phyloP scores from a whole-genome alignment of 257 asterid species.

The Cordia subcordata region DNA sequence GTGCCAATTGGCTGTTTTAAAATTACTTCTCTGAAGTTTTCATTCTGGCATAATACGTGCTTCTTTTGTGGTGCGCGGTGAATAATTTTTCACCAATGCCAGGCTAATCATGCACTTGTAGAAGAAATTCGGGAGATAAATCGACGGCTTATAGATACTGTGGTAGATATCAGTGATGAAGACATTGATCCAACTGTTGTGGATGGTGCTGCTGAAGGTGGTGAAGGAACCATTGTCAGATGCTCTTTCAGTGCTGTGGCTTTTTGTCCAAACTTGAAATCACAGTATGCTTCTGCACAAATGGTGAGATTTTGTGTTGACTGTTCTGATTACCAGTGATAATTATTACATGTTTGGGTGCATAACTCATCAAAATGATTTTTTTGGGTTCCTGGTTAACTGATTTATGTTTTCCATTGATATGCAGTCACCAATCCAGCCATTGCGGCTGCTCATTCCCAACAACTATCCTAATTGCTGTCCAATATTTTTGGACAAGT shows the following conservation, averaged over 20 bases:
- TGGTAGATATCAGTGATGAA: conserved; percentile 59
- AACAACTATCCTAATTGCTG: conserved; percentile 64
- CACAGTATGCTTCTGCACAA: conserved; percentile 70
- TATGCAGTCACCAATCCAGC: conserved; percentile 70
- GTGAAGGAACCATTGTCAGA: conserved; percentile 69
- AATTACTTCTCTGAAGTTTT: neutral
- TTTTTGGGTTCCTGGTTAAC: conserved; percentile 11
- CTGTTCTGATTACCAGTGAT: neutral
- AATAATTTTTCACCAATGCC: conserved; percentile 17
- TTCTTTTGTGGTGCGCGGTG: neutral
- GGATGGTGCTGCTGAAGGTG: conserved; percentile 57
- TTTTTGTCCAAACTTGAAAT: conserved; percentile 62
- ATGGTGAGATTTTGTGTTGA: conserved; percentile 43
- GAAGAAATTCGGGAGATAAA: conserved; percentile 72
- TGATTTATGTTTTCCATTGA: conserved; percentile 11
- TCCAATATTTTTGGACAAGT: conserved; percentile 66
- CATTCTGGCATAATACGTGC: neutral
- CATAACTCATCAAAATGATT: conserved; percentile 6
- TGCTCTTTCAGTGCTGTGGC: conserved; percentile 71
- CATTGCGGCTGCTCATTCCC: conserved; percentile 62
- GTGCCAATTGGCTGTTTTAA: too few relatives aligned
- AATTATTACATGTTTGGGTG: neutral
- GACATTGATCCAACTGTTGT: conserved; percentile 60
- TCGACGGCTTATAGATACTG: conserved; percentile 65
- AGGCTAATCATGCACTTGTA: conserved; percentile 72